Evolutionary conservation across 2,329 filamentous ascomycete species (phyloP), one percentile per base, ranked within the genome.

Genomic region (Fusarium euwallaceae): DNA sequence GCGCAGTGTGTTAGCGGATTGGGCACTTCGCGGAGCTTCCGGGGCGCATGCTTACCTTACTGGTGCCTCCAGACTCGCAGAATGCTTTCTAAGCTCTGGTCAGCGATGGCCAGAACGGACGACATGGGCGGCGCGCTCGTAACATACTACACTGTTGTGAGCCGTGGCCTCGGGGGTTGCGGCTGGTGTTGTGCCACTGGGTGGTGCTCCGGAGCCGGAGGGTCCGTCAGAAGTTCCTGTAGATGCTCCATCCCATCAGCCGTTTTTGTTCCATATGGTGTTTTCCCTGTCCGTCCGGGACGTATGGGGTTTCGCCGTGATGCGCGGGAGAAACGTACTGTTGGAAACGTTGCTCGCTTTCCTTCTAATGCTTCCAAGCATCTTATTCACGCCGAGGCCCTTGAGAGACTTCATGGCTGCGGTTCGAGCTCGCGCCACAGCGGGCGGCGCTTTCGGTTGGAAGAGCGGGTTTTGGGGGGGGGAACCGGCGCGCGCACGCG

Each of bases 21-120:
- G 37, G 48, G 32, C 5, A 4, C 9, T n/a, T 4, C 16, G 12
- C 27, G 48, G 48, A 53, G 24, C 48, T 53, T n/a, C 24, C 9
- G 27, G 24, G 32, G 32, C 29, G 36, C 41, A 36, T 22, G 55
- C 84, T 69, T 87, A 91, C 88, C 77, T 88, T 83, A 75, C 87
- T 85, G 79, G 89, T 88, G 67, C 89, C 88, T 72, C 90, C 91
- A 60, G 93, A 92, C 84, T 96, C 93, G 87, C 94, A 97, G 82
- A 97, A 97, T 53, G 91, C 88, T 87, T 88, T 93, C 94, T 95
- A 71, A 43, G 22, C 36, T 41, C 48, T 37, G 48, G 71, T 81
- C 64, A 82, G 77, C 70, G 60, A 64, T 36, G 67, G 66, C 48
- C 63, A 65, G 64, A 53, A 17, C 17, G 24, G 48, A 67, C 53